Evolutionary conservation across 257 asterid genomes (phyloP), one percentile per base, ranked within the genome.

Genomic region (Nicotiana tabacum): DNA sequence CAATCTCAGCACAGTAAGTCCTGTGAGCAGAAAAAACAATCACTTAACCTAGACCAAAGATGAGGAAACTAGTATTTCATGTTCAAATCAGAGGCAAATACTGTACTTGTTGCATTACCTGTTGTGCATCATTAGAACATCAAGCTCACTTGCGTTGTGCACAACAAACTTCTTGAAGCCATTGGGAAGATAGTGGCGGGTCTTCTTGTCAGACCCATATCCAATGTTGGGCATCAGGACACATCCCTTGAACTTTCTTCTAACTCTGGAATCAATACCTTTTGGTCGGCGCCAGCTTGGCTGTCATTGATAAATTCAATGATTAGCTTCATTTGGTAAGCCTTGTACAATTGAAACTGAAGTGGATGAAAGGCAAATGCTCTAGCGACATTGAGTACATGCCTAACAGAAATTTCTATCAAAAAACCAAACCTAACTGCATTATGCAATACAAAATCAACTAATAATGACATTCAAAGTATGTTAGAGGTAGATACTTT

Each of bases 211-310:
- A 2, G 95, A 88, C 6, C 97, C 98, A 56, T 91, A 92, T 4
- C 96, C 98, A 65, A 93, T 91, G 88, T 90, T 94, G 61, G 97
- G 98, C 97, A 91, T 92, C 89, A 92, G 69, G 6, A 83, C 83
- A 2, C 92, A 90, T 30, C 98, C 97, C 85, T 92, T 91, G 86
- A 94, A 94, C 95, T 92, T 92, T 87, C 97, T 89, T 39, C 97
- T 81, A 61, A 94, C 98, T 24, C 96, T 83, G 18, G 97, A 92
- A 77, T 94, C 97, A 43, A 91, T 94, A 91, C 97, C 96, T 91
- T 94, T 92, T 0, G 97, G 98, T 51, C 97, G 84, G 21, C 96
- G 97, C 95, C 96, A 94, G 87, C 76, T 94, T 79, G 86, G 32
- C 97, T 94, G 82, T 60, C 51, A 18, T 48, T 7, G 17, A 66